Conservation (phyloP, 2,329 filamentous ascomycete genomes). For the Colletotrichum viniferum region DNA sequence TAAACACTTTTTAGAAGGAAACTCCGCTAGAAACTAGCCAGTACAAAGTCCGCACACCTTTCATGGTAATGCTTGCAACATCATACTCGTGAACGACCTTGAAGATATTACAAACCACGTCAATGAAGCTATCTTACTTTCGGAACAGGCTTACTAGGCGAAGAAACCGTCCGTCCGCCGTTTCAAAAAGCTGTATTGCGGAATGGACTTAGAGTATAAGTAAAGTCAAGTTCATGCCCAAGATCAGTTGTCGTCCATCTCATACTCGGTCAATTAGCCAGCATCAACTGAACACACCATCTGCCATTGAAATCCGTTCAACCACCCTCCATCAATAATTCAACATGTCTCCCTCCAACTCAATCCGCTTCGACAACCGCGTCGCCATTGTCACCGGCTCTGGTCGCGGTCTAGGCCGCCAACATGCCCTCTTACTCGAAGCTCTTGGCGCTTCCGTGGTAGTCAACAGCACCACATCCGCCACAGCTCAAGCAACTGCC, state of each 20-base stretch:
- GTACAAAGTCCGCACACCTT: neutral
- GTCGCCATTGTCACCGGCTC: conserved; percentile 25
- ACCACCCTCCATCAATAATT: neutral
- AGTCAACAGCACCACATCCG: conserved; percentile 12
- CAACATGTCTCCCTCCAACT: neutral
- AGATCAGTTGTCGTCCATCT: neutral
- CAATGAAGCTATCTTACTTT: neutral
- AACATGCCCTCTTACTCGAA: conserved; percentile 25
- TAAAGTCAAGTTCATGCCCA: neutral
- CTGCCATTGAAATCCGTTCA: accelerated
- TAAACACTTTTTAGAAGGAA: neutral
- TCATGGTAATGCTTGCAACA: neutral
- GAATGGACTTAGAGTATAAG: neutral
- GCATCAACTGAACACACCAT: neutral
- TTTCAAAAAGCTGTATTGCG: neutral
- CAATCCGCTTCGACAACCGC: neutral
- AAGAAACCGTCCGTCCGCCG: neutral
- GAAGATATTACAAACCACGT: neutral
- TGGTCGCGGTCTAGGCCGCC: conserved; percentile 26
- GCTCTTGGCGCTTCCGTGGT: conserved; percentile 22
- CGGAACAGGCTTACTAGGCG: neutral
- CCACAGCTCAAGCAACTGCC: neutral
- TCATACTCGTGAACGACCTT: neutral
- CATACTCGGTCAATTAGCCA: neutral
- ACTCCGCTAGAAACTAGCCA: neutral